phyloP scores from a whole-genome alignment of 2,329 filamentous ascomycete genomes.

The Rutstroemia sp. region DNA sequence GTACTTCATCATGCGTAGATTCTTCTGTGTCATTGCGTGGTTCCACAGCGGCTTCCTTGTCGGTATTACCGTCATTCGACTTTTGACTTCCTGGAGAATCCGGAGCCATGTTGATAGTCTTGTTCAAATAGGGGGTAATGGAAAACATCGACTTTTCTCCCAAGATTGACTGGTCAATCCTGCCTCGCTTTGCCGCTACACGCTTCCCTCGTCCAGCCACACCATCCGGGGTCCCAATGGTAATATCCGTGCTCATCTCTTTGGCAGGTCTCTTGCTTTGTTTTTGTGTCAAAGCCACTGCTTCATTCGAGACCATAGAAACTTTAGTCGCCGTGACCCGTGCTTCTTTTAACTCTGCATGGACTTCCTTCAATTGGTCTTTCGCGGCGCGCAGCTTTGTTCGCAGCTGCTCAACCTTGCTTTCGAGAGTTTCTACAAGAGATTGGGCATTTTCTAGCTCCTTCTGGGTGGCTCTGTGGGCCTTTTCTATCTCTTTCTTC shows the following conservation, averaged over 20 bases:
- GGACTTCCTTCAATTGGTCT: slow-evolving; percentile 62
- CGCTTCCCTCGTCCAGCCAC: slow-evolving; percentile 36
- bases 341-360: slow-evolving; percentile 36
- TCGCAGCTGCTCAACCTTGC: slow-evolving; percentile 29
- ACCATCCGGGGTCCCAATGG: slow-evolving; percentile 44
- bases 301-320: slow-evolving; percentile 4
- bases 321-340: slow-evolving; percentile 25
- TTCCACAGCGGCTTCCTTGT: slow-evolving; percentile 10
- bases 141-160: slow-evolving; percentile 91
- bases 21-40: slow-evolving; percentile 10
- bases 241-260: slow-evolving; percentile 36
- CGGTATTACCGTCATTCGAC: not conserved
- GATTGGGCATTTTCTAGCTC: slow-evolving; percentile 40
- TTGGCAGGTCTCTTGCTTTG: slow-evolving; percentile 35
- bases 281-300: slow-evolving; percentile 24
- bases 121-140: slow-evolving; percentile 87
- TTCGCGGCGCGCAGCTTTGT: slow-evolving; percentile 53
- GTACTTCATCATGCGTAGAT: not conserved
- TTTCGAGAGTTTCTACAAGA: slow-evolving; percentile 49
- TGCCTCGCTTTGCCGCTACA: slow-evolving; percentile 46
- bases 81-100: slow-evolving; percentile 23
- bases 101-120: slow-evolving; percentile 52
- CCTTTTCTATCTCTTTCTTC: slow-evolving; percentile 25
- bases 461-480: slow-evolving; percentile 21
- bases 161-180: slow-evolving; percentile 49